A percentile compares a stretch with the other conserved stretches of the same genome.
Conservation (phyloP, 164 flowering plant species). For the Pachysandra terminalis region DNA sequence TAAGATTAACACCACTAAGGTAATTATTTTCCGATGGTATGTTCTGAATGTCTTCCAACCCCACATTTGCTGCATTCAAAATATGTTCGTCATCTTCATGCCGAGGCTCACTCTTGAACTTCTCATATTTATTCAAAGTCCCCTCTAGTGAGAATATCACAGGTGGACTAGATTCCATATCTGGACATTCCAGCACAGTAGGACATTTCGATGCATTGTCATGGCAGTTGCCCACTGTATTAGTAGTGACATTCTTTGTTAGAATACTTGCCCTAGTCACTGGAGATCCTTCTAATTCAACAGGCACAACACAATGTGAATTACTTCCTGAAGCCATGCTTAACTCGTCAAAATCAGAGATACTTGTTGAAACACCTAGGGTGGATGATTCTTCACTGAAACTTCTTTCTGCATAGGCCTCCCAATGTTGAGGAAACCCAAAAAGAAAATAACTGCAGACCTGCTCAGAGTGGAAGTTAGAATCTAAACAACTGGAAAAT, state of each 20-base stretch:
- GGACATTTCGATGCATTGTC: neutral
- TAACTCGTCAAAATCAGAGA: slow-evolving; percentile 3
- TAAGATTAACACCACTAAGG: too few relatives aligned
- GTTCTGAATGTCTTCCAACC: neutral
- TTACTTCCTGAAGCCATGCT: slow-evolving; percentile 10
- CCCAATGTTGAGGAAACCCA: slow-evolving; percentile 59
- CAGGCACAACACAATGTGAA: neutral
- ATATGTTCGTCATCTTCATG: neutral
- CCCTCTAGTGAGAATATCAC: neutral
- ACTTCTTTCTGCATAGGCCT: slow-evolving; percentile 27
- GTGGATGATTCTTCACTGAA: slow-evolving; percentile 14
- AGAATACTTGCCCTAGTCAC: neutral
- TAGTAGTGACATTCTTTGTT: neutral
- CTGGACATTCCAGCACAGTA: neutral
- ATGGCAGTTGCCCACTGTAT: neutral
- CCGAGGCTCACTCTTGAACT: neutral
- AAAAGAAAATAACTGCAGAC: slow-evolving; percentile 36
- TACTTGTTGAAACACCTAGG: slow-evolving; percentile 2
- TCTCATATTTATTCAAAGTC: neutral
- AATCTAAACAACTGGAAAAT: neutral
- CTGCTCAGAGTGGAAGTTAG: slow-evolving; percentile 21
- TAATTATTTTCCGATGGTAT: too few relatives aligned
- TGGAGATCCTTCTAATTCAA: neutral
- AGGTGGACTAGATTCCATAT: neutral
- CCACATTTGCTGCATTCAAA: neutral